These are phyloP conservation scores for Calendula officinalis DNA, from an alignment of 129 eudicot genomes.

Conservation along the genomic window DNA sequence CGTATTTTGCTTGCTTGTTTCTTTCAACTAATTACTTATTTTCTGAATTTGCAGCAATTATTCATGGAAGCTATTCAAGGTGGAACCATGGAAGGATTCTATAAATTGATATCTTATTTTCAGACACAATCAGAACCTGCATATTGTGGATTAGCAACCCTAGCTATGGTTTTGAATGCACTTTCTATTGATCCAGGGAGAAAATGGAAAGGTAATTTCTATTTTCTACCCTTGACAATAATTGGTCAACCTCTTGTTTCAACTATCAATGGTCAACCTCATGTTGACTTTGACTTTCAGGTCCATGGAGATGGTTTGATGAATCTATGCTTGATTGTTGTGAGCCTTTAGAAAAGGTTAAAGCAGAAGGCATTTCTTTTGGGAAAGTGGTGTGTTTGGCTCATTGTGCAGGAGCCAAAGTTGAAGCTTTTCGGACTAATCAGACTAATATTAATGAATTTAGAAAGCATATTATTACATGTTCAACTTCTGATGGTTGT, in stretches of 20 bases:
- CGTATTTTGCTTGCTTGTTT: not conserved
- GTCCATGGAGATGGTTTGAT: constrained; percentile 4
- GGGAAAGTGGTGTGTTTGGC: constrained; percentile 82
- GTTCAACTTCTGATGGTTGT: constrained; percentile 52
- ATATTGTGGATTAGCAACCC: constrained; percentile 1
- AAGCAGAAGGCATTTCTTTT: constrained; percentile 44
- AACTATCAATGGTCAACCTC: not conserved
- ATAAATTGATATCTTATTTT: not conserved
- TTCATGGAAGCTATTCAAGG: constrained; percentile 2
- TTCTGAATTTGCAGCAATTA: constrained; percentile 2
- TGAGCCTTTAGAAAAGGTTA: not conserved
- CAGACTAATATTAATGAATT: constrained; percentile 67
- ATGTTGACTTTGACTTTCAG: not conserved
- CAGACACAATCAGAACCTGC: constrained; percentile 7
- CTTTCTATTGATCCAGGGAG: constrained; percentile 12
- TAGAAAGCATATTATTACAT: constrained; percentile 58
- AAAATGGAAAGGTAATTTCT: constrained; percentile 3
- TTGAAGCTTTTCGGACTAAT: constrained; percentile 62
- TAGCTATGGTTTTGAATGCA: constrained; percentile 1
- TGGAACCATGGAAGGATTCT: constrained; percentile 7
- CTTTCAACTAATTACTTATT: not conserved
- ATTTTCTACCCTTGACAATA: not conserved
- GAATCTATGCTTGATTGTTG: not conserved
- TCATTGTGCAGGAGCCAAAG: constrained; percentile 79
- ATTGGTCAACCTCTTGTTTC: too few relatives aligned